phyloP scores from a whole-genome alignment of 2,329 filamentous ascomycete species.

The Phialophora tarda region DNA sequence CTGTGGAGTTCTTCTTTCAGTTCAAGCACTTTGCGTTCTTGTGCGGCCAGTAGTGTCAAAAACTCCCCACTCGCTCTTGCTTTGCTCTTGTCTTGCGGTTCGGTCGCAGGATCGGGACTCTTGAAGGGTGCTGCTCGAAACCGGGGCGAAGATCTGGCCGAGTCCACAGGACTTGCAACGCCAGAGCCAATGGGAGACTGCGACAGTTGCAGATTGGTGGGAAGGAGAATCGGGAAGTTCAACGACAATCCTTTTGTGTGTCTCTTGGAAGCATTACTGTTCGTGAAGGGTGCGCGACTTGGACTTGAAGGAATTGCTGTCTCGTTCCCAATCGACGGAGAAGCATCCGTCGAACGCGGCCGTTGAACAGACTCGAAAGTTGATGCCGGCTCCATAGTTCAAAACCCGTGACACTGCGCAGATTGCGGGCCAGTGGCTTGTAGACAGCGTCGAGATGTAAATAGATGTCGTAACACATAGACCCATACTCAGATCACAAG shows the following conservation, averaged over 20 bases:
- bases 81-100: slow-evolving; percentile 39
- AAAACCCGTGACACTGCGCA: background rate
- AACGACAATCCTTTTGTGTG: slow-evolving; percentile 54
- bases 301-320: slow-evolving; percentile 14
- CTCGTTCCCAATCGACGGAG: slow-evolving; percentile 3
- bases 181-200: slow-evolving; percentile 46
- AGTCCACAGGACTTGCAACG: slow-evolving; percentile 25
- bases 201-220: slow-evolving; percentile 33
- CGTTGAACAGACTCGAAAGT: background rate
- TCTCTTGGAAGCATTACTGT: slow-evolving; percentile 39
- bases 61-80: slow-evolving; percentile 67
- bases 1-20: slow-evolving; percentile 85
- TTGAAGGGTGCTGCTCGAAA: slow-evolving; percentile 25
- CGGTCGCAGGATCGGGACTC: slow-evolving; percentile 27
- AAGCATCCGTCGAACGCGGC: background rate
- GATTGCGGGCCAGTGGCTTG: background rate
- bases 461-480: slow-evolving; percentile 2
- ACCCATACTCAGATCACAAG: background rate
- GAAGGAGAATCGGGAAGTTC: slow-evolving; percentile 54
- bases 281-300: slow-evolving; percentile 15
- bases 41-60: slow-evolving; percentile 86
- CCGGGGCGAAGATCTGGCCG: slow-evolving; percentile 39
- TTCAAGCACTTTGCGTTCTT: slow-evolving; percentile 89
- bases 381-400: slow-evolving; percentile 10
- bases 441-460: background rate